These are phyloP conservation scores for Rickenella mellea DNA, from an alignment of 768 basidiomycete species.

Conservation along the genomic window DNA sequence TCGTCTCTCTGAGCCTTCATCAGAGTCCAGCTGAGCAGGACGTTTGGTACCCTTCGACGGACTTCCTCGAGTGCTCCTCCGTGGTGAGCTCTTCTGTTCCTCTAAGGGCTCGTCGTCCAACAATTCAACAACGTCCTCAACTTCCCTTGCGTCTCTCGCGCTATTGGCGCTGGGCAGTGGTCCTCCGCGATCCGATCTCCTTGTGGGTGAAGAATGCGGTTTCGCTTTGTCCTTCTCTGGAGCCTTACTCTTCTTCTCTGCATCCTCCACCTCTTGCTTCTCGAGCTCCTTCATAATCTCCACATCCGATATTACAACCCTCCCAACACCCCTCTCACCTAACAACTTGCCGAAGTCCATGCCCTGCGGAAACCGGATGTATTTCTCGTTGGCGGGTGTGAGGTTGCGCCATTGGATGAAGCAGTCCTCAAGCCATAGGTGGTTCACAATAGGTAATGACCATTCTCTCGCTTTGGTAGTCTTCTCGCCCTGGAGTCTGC, in stretches of 20 bases:
- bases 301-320: slow-evolving; percentile 14
- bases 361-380: slow-evolving; percentile 58
- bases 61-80: slow-evolving; percentile 4
- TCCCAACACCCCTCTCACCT: slow-evolving; percentile 19
- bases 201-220: too few relatives aligned
- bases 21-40: background rate
- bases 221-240: background rate
- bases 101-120: slow-evolving; percentile 11
- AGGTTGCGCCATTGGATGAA: slow-evolving; percentile 70
- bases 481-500: slow-evolving; percentile 43
- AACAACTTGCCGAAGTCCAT: slow-evolving; percentile 49
- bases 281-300: background rate
- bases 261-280: slow-evolving; percentile 2
- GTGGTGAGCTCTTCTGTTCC: slow-evolving; percentile 5
- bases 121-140: slow-evolving; percentile 14
- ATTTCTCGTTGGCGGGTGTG: slow-evolving; percentile 55
- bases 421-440: slow-evolving; percentile 88
- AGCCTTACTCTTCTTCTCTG: background rate
- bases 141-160: slow-evolving; percentile 15
- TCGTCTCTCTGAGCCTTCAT: background rate
- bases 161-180: slow-evolving; percentile 8
- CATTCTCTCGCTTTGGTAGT: slow-evolving; percentile 65
- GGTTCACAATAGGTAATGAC: slow-evolving; percentile 83
- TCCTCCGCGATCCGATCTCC: background rate
- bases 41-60: background rate